Evolutionary conservation across 2,329 filamentous ascomycete species (phyloP).

Genomic region (Beauveria rudraprayagi): DNA sequence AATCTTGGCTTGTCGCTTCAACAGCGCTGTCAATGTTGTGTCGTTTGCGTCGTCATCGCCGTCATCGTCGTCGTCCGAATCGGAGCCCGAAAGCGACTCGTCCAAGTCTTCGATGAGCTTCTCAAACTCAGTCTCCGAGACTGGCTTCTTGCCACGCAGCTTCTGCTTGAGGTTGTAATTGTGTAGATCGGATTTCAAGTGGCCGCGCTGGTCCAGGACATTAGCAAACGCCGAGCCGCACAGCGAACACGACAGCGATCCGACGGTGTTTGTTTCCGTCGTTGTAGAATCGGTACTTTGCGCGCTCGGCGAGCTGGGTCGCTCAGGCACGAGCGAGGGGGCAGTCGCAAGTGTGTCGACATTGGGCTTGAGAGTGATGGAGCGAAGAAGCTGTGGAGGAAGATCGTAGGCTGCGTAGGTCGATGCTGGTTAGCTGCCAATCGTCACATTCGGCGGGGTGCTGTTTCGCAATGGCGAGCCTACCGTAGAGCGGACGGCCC

Average conservation of each 20-base stretch:
- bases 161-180: conserved; percentile 93
- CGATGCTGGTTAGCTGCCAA: conserved; percentile 13
- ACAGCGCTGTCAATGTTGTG: conserved; percentile 63
- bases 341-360: conserved; percentile 19
- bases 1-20: conserved; percentile 77
- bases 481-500: conserved; percentile 45
- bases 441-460: not conserved
- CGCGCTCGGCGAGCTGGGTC: conserved; percentile 17
- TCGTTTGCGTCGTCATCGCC: conserved; percentile 58
- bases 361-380: conserved; percentile 44
- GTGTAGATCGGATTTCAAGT: conserved; percentile 86
- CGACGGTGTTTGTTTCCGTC: conserved; percentile 30
- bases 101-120: conserved; percentile 77
- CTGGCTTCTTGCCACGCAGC: conserved; percentile 61
- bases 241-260: conserved; percentile 70
- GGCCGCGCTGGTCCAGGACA: conserved; percentile 73
- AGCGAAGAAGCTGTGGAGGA: conserved; percentile 62
- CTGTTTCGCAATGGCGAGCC: conserved; percentile 6
- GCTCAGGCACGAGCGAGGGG: conserved; percentile 17
- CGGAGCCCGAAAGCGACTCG: conserved; percentile 86
- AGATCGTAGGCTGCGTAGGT: conserved; percentile 65
- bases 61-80: conserved; percentile 62
- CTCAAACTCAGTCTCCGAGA: conserved; percentile 79
- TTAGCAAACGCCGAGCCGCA: conserved; percentile 66
- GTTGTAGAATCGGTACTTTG: conserved; percentile 22